Evolutionary conservation across 371 early-diverging fungal species (phyloP).

Genomic region (Nematocida displodere): DNA sequence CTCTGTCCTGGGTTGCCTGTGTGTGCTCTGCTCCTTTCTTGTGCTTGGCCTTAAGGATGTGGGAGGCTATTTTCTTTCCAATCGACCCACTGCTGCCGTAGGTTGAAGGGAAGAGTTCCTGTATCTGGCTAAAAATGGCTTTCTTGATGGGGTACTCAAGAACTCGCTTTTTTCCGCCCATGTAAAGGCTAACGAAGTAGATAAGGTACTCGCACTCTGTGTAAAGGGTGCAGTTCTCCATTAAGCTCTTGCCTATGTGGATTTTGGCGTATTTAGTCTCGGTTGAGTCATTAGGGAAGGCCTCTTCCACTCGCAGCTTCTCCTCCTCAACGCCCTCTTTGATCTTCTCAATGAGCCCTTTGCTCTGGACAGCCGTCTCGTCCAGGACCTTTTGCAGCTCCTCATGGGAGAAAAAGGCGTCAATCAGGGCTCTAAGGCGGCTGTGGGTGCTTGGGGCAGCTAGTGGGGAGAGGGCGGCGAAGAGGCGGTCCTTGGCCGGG

Average conservation of each 20-base stretch:
- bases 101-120: constrained; percentile 6
- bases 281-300: not conserved
- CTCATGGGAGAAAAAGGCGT: not conserved
- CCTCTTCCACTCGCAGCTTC: constrained; percentile 2
- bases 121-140: not conserved
- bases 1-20: too few species aligned
- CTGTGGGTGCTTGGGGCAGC: not conserved
- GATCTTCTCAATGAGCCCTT: not conserved
- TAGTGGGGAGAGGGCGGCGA: not conserved
- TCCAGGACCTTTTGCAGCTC: not conserved
- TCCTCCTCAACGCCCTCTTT: not conserved
- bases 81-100: constrained; percentile 2
- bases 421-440: not conserved
- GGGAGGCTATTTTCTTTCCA: constrained; percentile 44
- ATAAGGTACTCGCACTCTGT: constrained; percentile 40
- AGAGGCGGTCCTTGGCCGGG: not conserved
- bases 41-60: constrained; percentile 28
- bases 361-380: not conserved
- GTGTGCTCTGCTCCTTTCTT: not conserved
- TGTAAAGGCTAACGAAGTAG: constrained; percentile 15
- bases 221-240: not conserved
- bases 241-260: not conserved
- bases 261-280: constrained; percentile 8
- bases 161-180: constrained; percentile 40
- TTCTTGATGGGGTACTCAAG: constrained; percentile 44